phyloP scores from a whole-genome alignment of 2,329 filamentous ascomycete species.

The Penicillium sp. region DNA sequence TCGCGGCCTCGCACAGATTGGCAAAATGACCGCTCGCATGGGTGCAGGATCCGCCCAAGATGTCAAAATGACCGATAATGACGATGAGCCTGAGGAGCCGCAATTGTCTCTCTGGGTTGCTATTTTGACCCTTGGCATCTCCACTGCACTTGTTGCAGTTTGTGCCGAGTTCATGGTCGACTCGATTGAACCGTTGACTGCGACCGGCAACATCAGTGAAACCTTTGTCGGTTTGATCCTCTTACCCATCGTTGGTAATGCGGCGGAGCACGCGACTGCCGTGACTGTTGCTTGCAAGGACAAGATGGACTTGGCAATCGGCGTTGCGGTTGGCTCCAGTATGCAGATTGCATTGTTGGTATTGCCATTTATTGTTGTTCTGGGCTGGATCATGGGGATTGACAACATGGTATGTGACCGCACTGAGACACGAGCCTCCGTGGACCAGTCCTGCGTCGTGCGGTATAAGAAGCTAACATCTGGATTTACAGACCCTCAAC shows the following conservation, averaged over 20 bases:
- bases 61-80: conserved; percentile 49
- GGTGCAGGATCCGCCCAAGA: conserved; percentile 46
- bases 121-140: conserved; percentile 61
- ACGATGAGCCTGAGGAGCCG: conserved; percentile 69
- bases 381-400: conserved; percentile 56
- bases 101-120: conserved; percentile 68
- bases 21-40: conserved; percentile 45
- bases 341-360: conserved; percentile 62
- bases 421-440: background rate
- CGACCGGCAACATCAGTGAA: conserved; percentile 45
- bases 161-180: conserved; percentile 64
- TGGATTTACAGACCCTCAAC: conserved; percentile 52
- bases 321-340: conserved; percentile 59
- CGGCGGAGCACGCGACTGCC: conserved; percentile 60
- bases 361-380: conserved; percentile 54
- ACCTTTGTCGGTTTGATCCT: conserved; percentile 61
- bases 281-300: conserved; percentile 58
- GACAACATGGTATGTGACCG: conserved; percentile 48
- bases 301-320: conserved; percentile 64
- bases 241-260: conserved; percentile 60
- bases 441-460: too few species aligned
- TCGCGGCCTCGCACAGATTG: conserved; percentile 48
- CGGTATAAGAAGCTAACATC: conserved; percentile 30
- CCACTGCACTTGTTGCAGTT: conserved; percentile 72
- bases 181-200: conserved; percentile 52